These are phyloP conservation scores for Salinomyces thailandicus DNA, from an alignment of 2,329 filamentous ascomycete genomes.

Conservation along the genomic window DNA sequence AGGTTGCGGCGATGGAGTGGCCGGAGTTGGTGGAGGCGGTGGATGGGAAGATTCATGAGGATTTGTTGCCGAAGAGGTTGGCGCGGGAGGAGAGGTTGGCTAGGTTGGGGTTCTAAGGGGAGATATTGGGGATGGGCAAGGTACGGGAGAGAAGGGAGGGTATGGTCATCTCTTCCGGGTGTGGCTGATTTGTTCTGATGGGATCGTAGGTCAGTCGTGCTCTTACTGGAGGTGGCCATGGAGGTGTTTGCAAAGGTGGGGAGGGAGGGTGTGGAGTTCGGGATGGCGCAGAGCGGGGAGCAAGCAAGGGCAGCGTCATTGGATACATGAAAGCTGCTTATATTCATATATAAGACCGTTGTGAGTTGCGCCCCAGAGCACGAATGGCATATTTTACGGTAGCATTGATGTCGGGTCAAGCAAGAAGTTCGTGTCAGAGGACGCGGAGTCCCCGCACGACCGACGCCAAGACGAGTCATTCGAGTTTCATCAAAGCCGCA, in stretches of 20 bases:
- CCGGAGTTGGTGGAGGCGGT: constrained; percentile 1
- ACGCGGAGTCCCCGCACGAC: no score
- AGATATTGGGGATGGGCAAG: not conserved
- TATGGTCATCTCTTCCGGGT: not conserved
- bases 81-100: not conserved
- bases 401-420: no score
- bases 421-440: no score
- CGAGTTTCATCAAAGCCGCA: no score
- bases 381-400: no score
- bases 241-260: not conserved
- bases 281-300: no score
- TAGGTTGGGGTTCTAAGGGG: not conserved
- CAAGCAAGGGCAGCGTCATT: no score
- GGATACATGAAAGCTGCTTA: no score
- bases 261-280: no score
- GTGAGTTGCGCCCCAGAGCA: no score
- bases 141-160: not conserved
- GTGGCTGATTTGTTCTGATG: not conserved
- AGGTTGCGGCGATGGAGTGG: constrained; percentile 1
- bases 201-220: not conserved
- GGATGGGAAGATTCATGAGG: constrained; percentile 2
- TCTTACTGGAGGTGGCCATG: not conserved
- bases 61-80: constrained; percentile 1
- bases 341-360: no score
- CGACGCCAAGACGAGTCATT: no score